Percentiles rank a stretch among this genome's conserved stretches.
Evolutionary conservation across 75 land plant species (phyloP).

Genomic region (Isoetes taiwanensis): DNA sequence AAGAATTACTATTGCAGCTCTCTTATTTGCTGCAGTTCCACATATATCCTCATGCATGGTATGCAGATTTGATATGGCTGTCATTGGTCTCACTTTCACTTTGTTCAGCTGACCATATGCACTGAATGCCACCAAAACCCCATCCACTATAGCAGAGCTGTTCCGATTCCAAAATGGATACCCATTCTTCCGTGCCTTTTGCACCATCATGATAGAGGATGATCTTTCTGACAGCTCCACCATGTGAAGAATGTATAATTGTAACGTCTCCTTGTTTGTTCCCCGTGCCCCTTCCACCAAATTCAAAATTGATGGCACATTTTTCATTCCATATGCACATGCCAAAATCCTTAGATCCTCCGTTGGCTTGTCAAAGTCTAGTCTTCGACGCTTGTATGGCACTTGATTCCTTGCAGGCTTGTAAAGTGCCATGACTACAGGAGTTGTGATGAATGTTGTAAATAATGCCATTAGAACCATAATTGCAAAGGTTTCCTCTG

Average conservation of each 20-base stretch:
- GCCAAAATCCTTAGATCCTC: conserved; percentile 39
- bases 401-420: conserved; percentile 11
- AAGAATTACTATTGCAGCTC: conserved; percentile 46
- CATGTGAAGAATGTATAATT: conserved; percentile 20
- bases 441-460: conserved; percentile 68
- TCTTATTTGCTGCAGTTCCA: conserved; percentile 39
- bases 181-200: conserved; percentile 16
- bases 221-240: conserved; percentile 5
- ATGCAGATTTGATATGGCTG: conserved; percentile 45
- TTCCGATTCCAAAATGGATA: conserved; percentile 27
- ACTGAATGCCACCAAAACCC: conserved; percentile 57
- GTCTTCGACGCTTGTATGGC: conserved; percentile 1
- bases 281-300: conserved; percentile 27
- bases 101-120: conserved; percentile 50
- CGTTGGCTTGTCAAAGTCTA: background rate
- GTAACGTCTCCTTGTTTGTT: conserved; percentile 17
- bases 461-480: conserved; percentile 58
- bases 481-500: conserved; percentile 54
- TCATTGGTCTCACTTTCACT: conserved; percentile 55
- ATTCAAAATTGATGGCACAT: conserved; percentile 26
- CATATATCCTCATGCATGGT: conserved; percentile 85
- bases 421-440: conserved; percentile 49
- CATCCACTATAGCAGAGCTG: conserved; percentile 12
- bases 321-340: conserved; percentile 32
- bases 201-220: conserved; percentile 7